phyloP scores from a whole-genome alignment of 192 early-diverging fungal genomes.

The Glomus cerebriforme region DNA sequence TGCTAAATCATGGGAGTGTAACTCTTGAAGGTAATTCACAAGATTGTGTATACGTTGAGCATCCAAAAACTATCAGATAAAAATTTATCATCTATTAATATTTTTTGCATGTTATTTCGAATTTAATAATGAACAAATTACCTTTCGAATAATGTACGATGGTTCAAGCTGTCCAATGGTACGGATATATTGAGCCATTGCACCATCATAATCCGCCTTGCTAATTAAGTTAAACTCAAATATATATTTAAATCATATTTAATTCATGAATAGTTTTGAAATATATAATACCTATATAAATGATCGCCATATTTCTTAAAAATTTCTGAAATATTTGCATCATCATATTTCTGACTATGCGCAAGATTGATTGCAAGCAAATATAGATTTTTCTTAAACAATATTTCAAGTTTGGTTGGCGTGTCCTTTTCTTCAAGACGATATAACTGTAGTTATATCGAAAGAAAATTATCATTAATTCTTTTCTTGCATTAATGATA shows the following conservation, averaged over 20 bases:
- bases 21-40: slow-evolving; percentile 84
- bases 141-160: slow-evolving; percentile 93
- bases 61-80: slow-evolving; percentile 47
- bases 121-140: slow-evolving; percentile 15
- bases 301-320: slow-evolving; percentile 94
- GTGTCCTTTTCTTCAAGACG: slow-evolving; percentile 88
- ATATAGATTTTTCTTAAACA: slow-evolving; percentile 91
- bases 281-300: slow-evolving; percentile 62
- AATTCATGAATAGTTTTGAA: background rate
- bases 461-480: background rate
- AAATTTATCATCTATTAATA: background rate
- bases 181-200: slow-evolving; percentile 89
- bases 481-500: background rate
- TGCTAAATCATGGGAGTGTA: slow-evolving; percentile 85
- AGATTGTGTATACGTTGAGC: slow-evolving; percentile 92
- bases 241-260: background rate
- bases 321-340: slow-evolving; percentile 85
- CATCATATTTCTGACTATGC: slow-evolving; percentile 78
- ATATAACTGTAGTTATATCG: slow-evolving; percentile 56
- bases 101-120: background rate
- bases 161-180: slow-evolving; percentile 94
- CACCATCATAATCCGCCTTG: slow-evolving; percentile 85
- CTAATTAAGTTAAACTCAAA: background rate
- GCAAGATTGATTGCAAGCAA: slow-evolving; percentile 85
- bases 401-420: slow-evolving; percentile 80